A percentile compares a stretch with the other conserved stretches of the same genome.
Evolutionary conservation across 2,329 filamentous ascomycete genomes (phyloP).

Genomic region (Monilinia fructigena): DNA sequence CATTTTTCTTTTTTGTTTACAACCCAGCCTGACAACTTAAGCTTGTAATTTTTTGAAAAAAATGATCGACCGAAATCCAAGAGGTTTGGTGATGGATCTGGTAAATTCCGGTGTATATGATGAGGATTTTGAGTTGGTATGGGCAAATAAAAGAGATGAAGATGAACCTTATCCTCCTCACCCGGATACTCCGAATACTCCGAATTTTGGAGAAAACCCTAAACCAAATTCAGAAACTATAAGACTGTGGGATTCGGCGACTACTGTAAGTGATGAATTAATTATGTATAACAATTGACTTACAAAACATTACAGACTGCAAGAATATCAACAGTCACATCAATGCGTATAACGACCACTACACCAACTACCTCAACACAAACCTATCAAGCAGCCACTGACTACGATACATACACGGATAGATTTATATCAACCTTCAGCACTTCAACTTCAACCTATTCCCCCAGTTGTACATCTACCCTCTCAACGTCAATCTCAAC

Average conservation of each 20-base stretch:
- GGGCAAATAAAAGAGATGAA: slow-evolving; percentile 13
- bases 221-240: background rate
- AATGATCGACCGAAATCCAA: slow-evolving; percentile 9
- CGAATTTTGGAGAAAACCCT: background rate
- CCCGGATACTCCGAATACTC: background rate
- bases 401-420: background rate
- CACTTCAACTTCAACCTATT: slow-evolving; percentile 1
- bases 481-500: background rate
- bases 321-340: background rate
- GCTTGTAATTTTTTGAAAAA: background rate
- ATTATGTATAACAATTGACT: background rate
- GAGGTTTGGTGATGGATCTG: slow-evolving; percentile 1
- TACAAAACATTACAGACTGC: background rate
- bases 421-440: background rate
- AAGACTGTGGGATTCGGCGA: background rate
- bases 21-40: background rate
- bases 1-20: background rate
- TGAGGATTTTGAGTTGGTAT: slow-evolving; percentile 13
- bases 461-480: background rate
- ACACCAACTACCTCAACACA: background rate
- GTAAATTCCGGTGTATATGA: slow-evolving; percentile 15
- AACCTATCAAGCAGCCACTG: slow-evolving; percentile 4
- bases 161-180: background rate
- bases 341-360: background rate
- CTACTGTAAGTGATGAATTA: slow-evolving; percentile 6